Conservation (phyloP, 495 filamentous ascomycete species). For the Neurospora sp. region DNA sequence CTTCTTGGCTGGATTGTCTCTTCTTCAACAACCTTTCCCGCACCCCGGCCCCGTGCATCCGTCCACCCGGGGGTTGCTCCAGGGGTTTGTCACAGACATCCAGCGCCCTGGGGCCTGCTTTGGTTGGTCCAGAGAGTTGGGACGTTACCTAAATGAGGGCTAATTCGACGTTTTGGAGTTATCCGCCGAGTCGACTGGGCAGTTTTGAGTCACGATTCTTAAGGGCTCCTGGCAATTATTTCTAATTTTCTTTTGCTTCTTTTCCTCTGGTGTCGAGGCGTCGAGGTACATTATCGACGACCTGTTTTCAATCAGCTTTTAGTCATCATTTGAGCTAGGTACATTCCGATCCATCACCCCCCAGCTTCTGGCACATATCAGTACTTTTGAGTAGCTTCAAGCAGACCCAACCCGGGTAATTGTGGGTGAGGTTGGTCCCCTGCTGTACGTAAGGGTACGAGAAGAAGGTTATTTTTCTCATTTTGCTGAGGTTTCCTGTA, state of each 20-base stretch:
- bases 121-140: background rate
- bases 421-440: background rate
- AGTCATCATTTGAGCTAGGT: background rate
- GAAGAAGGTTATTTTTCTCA: background rate
- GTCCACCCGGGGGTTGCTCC: background rate
- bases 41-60: background rate
- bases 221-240: background rate
- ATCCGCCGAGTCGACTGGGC: background rate
- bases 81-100: background rate
- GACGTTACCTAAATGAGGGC: background rate
- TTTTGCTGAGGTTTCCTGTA: background rate
- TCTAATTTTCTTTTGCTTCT: background rate
- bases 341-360: background rate
- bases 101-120: background rate
- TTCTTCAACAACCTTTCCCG: background rate
- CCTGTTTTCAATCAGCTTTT: background rate
- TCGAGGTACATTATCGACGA: background rate
- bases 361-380: background rate
- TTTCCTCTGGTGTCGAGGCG: background rate
- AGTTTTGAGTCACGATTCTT: background rate
- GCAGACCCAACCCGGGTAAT: background rate
- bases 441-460: background rate
- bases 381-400: background rate
- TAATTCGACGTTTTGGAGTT: background rate
- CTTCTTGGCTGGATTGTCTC: background rate